Evolutionary conservation across 371 early-diverging fungal species (phyloP).

Genomic region (Enterospora canceri): DNA sequence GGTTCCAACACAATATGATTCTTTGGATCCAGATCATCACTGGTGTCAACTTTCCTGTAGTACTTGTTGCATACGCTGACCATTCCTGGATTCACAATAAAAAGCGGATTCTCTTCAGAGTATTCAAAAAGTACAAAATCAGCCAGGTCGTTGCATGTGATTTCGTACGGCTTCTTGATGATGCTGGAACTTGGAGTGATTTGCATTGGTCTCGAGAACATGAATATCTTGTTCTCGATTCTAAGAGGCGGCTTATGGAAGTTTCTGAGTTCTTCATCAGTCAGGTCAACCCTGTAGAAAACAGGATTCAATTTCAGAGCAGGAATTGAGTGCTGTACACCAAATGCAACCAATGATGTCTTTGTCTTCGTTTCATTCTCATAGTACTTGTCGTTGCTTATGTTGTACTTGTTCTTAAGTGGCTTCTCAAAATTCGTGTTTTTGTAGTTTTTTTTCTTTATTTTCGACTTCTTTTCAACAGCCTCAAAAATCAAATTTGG

Average conservation of each 20-base stretch:
- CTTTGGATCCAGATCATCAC: constrained; percentile 41
- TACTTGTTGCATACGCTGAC: constrained; percentile 82
- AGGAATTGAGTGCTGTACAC: constrained; percentile 74
- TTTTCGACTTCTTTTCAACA: constrained; percentile 46
- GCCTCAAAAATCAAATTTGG: constrained; percentile 57
- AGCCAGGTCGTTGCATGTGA: constrained; percentile 72
- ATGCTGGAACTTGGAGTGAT: constrained; percentile 58
- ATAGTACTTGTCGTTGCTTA: constrained; percentile 84
- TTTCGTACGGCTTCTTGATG: constrained; percentile 67
- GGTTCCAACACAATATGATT: constrained; percentile 66
- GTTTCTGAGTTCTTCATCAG: constrained; percentile 71
- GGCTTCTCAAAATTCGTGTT: constrained; percentile 29
- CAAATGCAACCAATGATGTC: constrained; percentile 68
- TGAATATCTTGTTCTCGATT: constrained; percentile 51
- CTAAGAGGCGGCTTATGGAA: constrained; percentile 78
- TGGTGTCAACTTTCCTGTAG: constrained; percentile 66
- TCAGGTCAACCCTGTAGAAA: constrained; percentile 71
- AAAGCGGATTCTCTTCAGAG: constrained; percentile 88
- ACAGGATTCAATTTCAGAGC: constrained; percentile 72
- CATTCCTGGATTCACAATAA: constrained; percentile 87
- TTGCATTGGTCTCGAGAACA: neutral
- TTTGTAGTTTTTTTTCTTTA: constrained; percentile 40
- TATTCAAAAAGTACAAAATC: constrained; percentile 80
- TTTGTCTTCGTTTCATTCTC: constrained; percentile 62
- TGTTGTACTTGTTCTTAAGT: constrained; percentile 68